Evolutionary conservation across 1,139 yeast genomes (phyloP), one percentile per base, ranked within the genome.

Genomic region (Sugiyamaella neomexicana): DNA sequence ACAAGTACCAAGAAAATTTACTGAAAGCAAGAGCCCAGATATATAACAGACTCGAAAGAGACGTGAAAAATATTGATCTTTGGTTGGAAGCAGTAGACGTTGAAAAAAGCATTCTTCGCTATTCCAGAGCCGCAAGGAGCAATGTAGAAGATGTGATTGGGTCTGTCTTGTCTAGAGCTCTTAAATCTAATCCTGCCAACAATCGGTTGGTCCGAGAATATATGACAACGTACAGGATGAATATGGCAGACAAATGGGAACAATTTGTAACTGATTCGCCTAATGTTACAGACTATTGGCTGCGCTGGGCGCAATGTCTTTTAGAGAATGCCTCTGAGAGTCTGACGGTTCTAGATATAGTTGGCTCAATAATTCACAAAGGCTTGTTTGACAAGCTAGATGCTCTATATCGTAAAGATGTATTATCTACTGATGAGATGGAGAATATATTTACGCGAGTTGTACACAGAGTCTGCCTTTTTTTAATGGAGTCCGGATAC

Each of bases 401-500:
- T 23, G 38, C 40, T 9, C 43, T 42, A 15, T 20, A 38, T 39
- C 29, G 27, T 5, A 15, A 17, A 8, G 44, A 27, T 10, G 34
- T 10, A n/a, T 16, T 41, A 31, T 40, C 43, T 4, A 15, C 15
- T 2, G 47, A 44, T 5, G 43, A 45, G 6, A 25, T 46, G 41
- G 56, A 55, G 36, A 12, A 15, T 10, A 16, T 50, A 1, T 54
- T 46, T 41, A 42, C 53, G 0, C 17, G 40, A 6, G 50, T 62
- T 15, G 20, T 60, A 9, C 54, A 56, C 38, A 44, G 43, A 37
- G 42, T 60, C 2, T 39, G 58, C 5, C 42, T 39, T 13, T 46
- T 55, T 32, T 41, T 61, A 38, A 43, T 53, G 42, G 57, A 56
- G n/a, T 54, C 63, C 1, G 65, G 65, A 9, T 61, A 61, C 51